phyloP scores from a whole-genome alignment of 352 stramenopile genomes.

The Globisporangium spiculum region DNA sequence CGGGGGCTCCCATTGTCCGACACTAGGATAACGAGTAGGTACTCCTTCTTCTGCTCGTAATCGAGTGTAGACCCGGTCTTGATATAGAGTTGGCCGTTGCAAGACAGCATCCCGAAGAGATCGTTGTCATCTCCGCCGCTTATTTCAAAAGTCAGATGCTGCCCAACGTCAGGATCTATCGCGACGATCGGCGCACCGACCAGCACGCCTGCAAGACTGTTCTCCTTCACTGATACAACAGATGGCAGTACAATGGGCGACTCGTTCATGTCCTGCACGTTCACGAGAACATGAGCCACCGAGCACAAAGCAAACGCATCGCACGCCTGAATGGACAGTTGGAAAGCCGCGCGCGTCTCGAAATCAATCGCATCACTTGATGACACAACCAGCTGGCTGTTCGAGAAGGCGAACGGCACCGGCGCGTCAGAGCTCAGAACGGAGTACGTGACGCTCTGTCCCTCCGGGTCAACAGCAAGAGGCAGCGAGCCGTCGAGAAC shows the following conservation, averaged over 20 bases:
- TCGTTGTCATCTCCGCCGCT: conserved; percentile 21
- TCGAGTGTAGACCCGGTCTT: conserved; percentile 33
- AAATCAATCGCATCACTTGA: conserved; percentile 5
- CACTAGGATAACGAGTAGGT: conserved; percentile 31
- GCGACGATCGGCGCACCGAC: conserved; percentile 24
- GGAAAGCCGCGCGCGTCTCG: conserved; percentile 7
- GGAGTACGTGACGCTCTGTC: conserved; percentile 8
- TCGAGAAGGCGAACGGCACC: conserved; percentile 6
- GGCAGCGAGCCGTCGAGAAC: conserved; percentile 18
- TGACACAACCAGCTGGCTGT: not conserved
- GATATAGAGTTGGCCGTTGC: conserved; percentile 52
- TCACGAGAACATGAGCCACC: not conserved
- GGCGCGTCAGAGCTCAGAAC: not conserved
- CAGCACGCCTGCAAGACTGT: conserved; percentile 16
- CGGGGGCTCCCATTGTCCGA: conserved; percentile 35
- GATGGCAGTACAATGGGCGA: not conserved
- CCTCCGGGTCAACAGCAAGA: conserved; percentile 17
- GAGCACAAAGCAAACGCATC: conserved; percentile 8
- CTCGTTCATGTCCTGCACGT: conserved; percentile 11
- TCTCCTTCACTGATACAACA: conserved; percentile 12
- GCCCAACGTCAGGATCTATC: conserved; percentile 28
- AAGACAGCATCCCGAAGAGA: conserved; percentile 44
- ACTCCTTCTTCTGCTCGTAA: conserved; percentile 26
- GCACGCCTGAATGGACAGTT: conserved; percentile 4
- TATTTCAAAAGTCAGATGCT: conserved; percentile 27